These are phyloP conservation scores for Trichoderma orchidacearum DNA, from an alignment of 495 filamentous ascomycete species.

Conservation along the genomic window DNA sequence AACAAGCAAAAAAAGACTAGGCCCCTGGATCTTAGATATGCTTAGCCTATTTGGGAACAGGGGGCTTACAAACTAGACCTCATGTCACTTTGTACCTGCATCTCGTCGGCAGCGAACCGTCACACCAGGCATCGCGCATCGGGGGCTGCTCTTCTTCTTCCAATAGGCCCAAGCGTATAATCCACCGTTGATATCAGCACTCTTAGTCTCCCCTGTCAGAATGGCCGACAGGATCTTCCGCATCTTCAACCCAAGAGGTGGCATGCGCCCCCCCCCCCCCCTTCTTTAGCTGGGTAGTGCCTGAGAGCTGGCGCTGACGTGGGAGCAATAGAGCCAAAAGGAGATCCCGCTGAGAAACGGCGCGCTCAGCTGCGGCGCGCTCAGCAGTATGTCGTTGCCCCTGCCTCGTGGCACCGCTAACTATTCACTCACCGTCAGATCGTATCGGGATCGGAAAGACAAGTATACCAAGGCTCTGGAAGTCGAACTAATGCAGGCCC, in stretches of 20 bases:
- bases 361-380: slow-evolving; percentile 14
- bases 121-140: neutral
- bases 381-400: slow-evolving; percentile 8
- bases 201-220: neutral
- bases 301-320: neutral
- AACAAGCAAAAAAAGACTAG: too few species aligned
- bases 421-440: slow-evolving; percentile 8
- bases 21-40: too few species aligned
- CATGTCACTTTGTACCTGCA: neutral
- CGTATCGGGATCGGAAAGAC: slow-evolving; percentile 28
- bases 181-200: too few species aligned
- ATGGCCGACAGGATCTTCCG: slow-evolving; percentile 10
- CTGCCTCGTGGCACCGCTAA: neutral
- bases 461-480: slow-evolving; percentile 24
- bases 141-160: neutral
- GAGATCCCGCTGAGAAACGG: slow-evolving; percentile 8
- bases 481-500: slow-evolving; percentile 17
- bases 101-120: neutral
- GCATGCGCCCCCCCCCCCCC: neutral
- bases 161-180: neutral
- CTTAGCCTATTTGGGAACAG: neutral
- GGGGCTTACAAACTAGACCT: neutral
- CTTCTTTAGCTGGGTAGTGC: neutral
- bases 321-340: slow-evolving; percentile 2
- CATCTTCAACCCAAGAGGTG: slow-evolving; percentile 9